Evolutionary conservation across 2,329 filamentous ascomycete genomes (phyloP), one percentile per base, ranked within the genome.

Genomic region (Dactylellina cionopaga): DNA sequence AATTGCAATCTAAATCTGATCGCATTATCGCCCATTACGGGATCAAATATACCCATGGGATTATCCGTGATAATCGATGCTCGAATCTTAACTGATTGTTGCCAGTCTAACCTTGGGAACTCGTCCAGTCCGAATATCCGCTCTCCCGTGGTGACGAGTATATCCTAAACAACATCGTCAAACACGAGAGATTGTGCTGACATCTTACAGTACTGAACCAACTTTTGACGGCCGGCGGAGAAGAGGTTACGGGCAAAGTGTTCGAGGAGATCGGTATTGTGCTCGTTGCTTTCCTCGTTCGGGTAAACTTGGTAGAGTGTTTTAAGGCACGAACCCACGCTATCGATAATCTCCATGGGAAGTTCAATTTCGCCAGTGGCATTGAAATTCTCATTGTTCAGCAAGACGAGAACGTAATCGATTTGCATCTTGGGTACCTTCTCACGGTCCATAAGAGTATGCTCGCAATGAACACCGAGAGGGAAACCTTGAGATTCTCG

Each of bases 101-200:
- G 27, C 49, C 58, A 64, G 19, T 43, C 31, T 1, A 64, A 11
- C 5, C 15, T 5, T 0, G 51, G 44, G 19, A 64, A 71, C n/a
- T 35, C 17, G 24, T 64, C 59, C 2, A 71, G 31, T 27, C 37
- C 52, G 17, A 58, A 59, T 10, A 64, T 51, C 11, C 66, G 58
- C 43, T 71, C 66, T 47, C 41, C 66, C n/a, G 66, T 39, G 2
- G 33, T 39, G 51, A 71, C 52, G 37, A 71, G 41, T 10, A 47
- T 25, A 47, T 71, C 46, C 66, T 71, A 71, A 47, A 62, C 54
- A 35, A 51, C 43, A 35, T 71, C 66, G 27, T 63, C 49, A 46
- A 71, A 71, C 19, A 51, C 51, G 4, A 64, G 41, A 7, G 58
- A 71, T 49, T 52, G 33, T 6, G 24, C n/a, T n/a, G 66, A 56